Conservation (phyloP, 495 filamentous ascomycete species). For the Neurospora pannonica region DNA sequence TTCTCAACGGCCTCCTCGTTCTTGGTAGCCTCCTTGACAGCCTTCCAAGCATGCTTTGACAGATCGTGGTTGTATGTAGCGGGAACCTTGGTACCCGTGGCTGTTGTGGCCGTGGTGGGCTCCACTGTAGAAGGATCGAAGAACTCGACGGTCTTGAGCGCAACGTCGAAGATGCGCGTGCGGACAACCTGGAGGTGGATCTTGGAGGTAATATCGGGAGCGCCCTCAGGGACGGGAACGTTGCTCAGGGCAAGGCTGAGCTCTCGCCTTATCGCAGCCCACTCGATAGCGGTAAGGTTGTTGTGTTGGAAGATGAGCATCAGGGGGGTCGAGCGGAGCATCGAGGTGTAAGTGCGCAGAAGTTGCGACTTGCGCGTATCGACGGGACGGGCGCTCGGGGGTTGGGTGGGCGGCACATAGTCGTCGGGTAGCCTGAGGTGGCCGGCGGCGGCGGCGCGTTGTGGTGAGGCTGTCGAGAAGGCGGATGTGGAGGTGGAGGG, state of each 20-base stretch:
- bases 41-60: slow-evolving; percentile 57
- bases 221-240: slow-evolving; percentile 24
- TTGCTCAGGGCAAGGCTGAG: slow-evolving; percentile 57
- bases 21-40: slow-evolving; percentile 42
- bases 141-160: slow-evolving; percentile 76
- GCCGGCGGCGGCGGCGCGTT: slow-evolving; percentile 29
- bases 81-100: slow-evolving; percentile 31
- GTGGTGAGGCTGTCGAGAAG: slow-evolving; percentile 14
- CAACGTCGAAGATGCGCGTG: slow-evolving; percentile 79
- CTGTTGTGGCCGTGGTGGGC: slow-evolving; percentile 10
- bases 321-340: slow-evolving; percentile 79
- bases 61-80: slow-evolving; percentile 57
- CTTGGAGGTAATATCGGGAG: slow-evolving; percentile 28
- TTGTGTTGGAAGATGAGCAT: slow-evolving; percentile 96
- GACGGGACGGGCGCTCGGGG: slow-evolving; percentile 77
- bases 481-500: slow-evolving; percentile 8
- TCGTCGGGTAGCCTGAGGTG: slow-evolving; percentile 44
- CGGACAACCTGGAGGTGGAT: slow-evolving; percentile 75
- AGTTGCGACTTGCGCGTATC: slow-evolving; percentile 92
- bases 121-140: slow-evolving; percentile 50
- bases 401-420: slow-evolving; percentile 62
- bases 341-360: slow-evolving; percentile 83
- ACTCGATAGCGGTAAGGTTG: slow-evolving; percentile 82
- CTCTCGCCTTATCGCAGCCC: slow-evolving; percentile 79
- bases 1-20: slow-evolving; percentile 26